Conservation (phyloP, 2,329 filamentous ascomycete species). For the Ophiostoma triangulosporum region DNA sequence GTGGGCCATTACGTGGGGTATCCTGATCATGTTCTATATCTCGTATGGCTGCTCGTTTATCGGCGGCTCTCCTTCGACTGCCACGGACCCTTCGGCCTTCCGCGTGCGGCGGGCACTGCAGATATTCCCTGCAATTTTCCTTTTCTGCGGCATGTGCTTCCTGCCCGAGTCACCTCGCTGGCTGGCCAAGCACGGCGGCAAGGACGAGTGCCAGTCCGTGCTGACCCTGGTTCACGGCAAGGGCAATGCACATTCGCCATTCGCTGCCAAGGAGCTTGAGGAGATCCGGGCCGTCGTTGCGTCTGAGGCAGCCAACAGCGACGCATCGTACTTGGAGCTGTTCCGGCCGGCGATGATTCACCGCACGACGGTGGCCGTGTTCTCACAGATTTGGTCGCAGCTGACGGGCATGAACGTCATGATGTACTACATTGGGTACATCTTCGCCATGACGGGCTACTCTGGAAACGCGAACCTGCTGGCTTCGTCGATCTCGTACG, state of each 20-base stretch:
- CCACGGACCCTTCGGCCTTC: too few relatives aligned
- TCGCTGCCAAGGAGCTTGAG: slow-evolving; percentile 20
- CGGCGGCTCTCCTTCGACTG: too few relatives aligned
- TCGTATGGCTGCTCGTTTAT: slow-evolving; percentile 23
- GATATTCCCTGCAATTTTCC: slow-evolving; percentile 21
- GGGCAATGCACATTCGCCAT: too few relatives aligned
- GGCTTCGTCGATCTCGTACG: slow-evolving; percentile 23
- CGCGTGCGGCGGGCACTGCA: too few relatives aligned
- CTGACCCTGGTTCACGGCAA: too few relatives aligned
- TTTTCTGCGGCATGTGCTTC: slow-evolving; percentile 20
- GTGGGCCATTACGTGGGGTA: slow-evolving; percentile 14
- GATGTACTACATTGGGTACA: slow-evolving; percentile 24
- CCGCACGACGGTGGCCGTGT: too few relatives aligned
- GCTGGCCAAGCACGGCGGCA: slow-evolving; percentile 20
- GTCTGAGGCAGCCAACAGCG: slow-evolving; percentile 19
- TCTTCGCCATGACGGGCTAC: slow-evolving; percentile 22
- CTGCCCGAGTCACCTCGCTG: slow-evolving; percentile 25
- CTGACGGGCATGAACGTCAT: slow-evolving; percentile 25
- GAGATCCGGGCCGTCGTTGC: slow-evolving; percentile 21
- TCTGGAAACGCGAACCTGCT: slow-evolving; percentile 19
- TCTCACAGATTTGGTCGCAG: slow-evolving; percentile 22
- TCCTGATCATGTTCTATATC: slow-evolving; percentile 18
- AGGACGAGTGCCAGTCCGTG: slow-evolving; percentile 18
- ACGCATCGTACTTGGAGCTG: too few relatives aligned
- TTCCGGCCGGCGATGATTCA: too few relatives aligned